phyloP scores from a whole-genome alignment of 108 stramenopile species.

The Nannochloropsis gaditana region DNA sequence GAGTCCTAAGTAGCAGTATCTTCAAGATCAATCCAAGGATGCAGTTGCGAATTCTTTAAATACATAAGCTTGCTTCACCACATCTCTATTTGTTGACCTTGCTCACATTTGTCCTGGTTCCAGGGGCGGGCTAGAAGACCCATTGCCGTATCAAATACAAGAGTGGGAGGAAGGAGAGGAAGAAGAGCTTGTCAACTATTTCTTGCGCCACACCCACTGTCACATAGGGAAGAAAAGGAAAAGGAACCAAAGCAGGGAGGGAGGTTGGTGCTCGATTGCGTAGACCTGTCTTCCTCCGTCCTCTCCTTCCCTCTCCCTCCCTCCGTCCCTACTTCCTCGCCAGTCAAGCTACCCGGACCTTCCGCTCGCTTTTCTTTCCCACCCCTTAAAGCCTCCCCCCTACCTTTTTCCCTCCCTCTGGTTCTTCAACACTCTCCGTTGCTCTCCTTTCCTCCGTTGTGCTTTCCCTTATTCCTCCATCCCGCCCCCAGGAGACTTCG shows the following conservation, averaged over 20 bases:
- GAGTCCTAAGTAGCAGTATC: too few relatives aligned
- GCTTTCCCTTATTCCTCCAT: neutral
- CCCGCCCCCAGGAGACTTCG: neutral
- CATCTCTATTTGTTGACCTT: too few relatives aligned
- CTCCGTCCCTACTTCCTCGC: neutral
- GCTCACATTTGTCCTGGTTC: too few relatives aligned
- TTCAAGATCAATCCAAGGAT: too few relatives aligned
- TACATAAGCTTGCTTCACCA: too few relatives aligned
- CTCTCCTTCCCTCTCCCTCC: neutral
- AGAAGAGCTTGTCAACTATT: constrained; percentile 36
- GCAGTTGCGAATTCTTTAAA: too few relatives aligned
- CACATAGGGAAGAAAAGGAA: neutral
- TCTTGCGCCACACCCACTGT: constrained; percentile 22
- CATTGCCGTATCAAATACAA: constrained; percentile 42
- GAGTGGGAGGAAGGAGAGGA: constrained; percentile 42
- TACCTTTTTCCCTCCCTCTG: constrained; percentile 27
- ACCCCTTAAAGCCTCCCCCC: too few relatives aligned
- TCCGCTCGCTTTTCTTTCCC: neutral
- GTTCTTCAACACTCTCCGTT: neutral
- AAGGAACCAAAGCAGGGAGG: too few relatives aligned
- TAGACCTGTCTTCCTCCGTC: neutral
- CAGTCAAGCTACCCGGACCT: too few relatives aligned
- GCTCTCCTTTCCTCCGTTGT: neutral
- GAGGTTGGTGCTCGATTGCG: neutral
- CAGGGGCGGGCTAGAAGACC: constrained; percentile 36